Evolutionary conservation across 2,329 filamentous ascomycete genomes (phyloP), one percentile per base, ranked within the genome.

Genomic region (Epichloe aotearoae): DNA sequence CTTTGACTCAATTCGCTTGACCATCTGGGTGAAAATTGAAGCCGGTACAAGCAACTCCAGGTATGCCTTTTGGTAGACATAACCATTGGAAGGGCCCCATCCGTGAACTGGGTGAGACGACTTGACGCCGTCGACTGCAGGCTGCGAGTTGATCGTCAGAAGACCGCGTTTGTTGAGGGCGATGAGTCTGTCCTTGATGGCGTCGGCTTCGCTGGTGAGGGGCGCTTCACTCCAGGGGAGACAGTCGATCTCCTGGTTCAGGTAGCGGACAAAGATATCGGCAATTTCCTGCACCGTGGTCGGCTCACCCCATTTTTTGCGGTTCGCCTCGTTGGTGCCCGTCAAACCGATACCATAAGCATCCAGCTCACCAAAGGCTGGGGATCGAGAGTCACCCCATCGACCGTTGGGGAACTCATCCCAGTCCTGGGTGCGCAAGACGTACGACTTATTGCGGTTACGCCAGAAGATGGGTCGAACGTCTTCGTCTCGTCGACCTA

Each of bases 391-490:
- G 68, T 98, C 93, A 69, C 93, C 94, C 93, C 93, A 98, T 67
- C 93, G 86, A 45, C 93, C 93, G 73, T 98, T 98, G 51, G 93
- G 93, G 61, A 96, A 98, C 67, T 98, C 93, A 61, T 98, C 93
- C 93, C 93, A 98, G 59, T 96, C 91, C 65, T 96, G 90, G 1
- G 93, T 98, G 50, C 93, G 88, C 51, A 88, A 83, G 50, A 98
- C 83, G 61, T 98, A 98, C 4, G 90, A 95, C 64, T 93, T 89
- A 69, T 95, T 93, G 52, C 93, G 82, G 70, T 97, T 96, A 60
- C 91, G 84, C 93, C 93, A 98, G 77, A 98, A 98, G 58, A 98
- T 95, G 36, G 93, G 93, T 49, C 93, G 87, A 42, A 98, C 93
- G 62, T 96, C 95, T 70, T 98, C 93, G 46, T 88, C 87, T 61